Conservation (phyloP, 768 basidiomycete species). For the Lyophyllum decastes region DNA sequence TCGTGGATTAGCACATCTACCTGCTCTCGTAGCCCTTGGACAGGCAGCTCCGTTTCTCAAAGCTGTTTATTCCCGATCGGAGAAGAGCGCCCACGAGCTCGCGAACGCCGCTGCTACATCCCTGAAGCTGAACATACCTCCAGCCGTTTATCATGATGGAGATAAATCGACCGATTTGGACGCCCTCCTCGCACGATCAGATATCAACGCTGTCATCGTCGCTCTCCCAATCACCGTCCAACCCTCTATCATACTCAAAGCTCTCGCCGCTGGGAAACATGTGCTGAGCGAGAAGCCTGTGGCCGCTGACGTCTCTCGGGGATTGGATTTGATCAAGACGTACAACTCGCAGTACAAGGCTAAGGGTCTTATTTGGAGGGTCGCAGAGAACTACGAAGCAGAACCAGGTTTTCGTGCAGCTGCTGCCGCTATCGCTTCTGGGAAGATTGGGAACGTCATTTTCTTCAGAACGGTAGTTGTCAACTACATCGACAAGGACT, state of each 20-base stretch:
- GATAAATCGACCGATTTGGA: constrained; percentile 49
- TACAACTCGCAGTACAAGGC: constrained; percentile 68
- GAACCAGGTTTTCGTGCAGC: constrained; percentile 59
- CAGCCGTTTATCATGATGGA: constrained; percentile 59
- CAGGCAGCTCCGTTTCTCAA: constrained; percentile 44
- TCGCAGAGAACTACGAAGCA: constrained; percentile 78
- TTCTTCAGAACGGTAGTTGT: constrained; percentile 63
- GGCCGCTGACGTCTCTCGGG: constrained; percentile 66
- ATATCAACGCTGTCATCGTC: constrained; percentile 74
- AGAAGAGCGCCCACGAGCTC: constrained; percentile 56
- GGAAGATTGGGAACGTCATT: constrained; percentile 71
- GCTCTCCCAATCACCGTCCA: constrained; percentile 78
- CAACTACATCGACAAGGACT: constrained; percentile 57
- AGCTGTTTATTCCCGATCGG: constrained; percentile 82
- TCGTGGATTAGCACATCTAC: constrained; percentile 69
- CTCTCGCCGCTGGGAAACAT: constrained; percentile 78
- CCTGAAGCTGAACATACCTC: constrained; percentile 40
- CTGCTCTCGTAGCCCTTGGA: constrained; percentile 61
- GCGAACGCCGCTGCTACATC: constrained; percentile 43
- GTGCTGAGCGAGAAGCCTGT: constrained; percentile 90
- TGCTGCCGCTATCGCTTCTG: constrained; percentile 48
- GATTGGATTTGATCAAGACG: constrained; percentile 60
- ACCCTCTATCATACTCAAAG: constrained; percentile 64
- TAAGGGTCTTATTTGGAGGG: constrained; percentile 74
- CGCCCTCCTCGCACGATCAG: constrained; percentile 63